These are phyloP conservation scores for Hapsidospora chrysogenum DNA, from an alignment of 495 filamentous ascomycete species.

Conservation along the genomic window DNA sequence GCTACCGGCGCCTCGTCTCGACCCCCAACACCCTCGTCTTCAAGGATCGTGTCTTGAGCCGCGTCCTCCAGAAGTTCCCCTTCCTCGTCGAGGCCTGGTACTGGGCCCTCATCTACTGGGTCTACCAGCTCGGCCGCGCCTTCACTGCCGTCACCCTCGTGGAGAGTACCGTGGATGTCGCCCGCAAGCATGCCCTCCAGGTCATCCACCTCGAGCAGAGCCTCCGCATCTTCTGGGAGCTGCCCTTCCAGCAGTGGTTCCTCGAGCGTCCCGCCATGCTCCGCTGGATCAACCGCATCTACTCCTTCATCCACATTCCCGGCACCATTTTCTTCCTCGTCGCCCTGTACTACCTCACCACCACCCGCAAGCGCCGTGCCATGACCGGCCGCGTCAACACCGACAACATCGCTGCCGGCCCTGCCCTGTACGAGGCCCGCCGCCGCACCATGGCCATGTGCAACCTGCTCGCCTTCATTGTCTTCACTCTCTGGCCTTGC, in stretches of 20 bases:
- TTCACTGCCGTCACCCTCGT: constrained; percentile 37
- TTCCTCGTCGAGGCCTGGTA: constrained; percentile 73
- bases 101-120: constrained; percentile 55
- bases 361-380: constrained; percentile 13
- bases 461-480: constrained; percentile 60
- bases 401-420: neutral
- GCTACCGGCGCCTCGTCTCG: neutral
- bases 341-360: constrained; percentile 51
- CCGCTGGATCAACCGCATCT: constrained; percentile 41
- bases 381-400: neutral
- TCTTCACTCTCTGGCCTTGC: constrained; percentile 65
- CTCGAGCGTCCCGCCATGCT: constrained; percentile 13
- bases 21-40: constrained; percentile 3
- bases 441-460: constrained; percentile 57
- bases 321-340: constrained; percentile 47
- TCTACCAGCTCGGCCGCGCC: constrained; percentile 2
- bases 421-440: constrained; percentile 7
- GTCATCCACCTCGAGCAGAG: constrained; percentile 37
- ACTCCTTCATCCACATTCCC: constrained; percentile 72
- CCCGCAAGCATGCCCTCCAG: constrained; percentile 39
- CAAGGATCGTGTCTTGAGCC: constrained; percentile 4
- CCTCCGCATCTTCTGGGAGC: constrained; percentile 47
- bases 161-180: constrained; percentile 1
- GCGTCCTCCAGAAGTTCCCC: constrained; percentile 48
- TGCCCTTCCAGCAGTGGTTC: constrained; percentile 41